These are phyloP conservation scores for Xanthoconium separans DNA, from an alignment of 1,284 basidiomycete species.

Conservation along the genomic window DNA sequence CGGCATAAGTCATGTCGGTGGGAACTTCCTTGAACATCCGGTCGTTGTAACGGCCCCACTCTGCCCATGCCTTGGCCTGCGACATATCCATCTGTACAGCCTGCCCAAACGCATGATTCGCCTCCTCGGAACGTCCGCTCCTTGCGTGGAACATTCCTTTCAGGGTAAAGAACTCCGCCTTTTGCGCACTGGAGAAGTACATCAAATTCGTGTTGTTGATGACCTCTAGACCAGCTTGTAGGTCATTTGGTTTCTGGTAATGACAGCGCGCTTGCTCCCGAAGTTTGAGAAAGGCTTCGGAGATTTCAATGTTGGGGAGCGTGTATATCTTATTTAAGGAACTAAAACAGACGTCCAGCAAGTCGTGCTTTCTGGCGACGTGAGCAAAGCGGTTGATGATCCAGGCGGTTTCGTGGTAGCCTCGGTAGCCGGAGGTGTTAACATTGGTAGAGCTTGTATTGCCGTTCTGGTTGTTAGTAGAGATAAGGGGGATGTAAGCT, in stretches of 20 bases:
- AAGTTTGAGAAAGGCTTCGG: slow-evolving; percentile 98
- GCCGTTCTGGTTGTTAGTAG: slow-evolving; percentile 46
- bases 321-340: slow-evolving; percentile 98
- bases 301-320: slow-evolving; percentile 99
- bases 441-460: slow-evolving; percentile 54
- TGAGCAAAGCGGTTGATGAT: slow-evolving; percentile 99
- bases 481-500: slow-evolving; percentile 91
- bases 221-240: slow-evolving; percentile 92
- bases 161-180: slow-evolving; percentile 99
- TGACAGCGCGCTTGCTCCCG: slow-evolving; percentile 99
- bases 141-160: slow-evolving; percentile 99
- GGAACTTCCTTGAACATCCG: slow-evolving; percentile 87
- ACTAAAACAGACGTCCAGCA: slow-evolving; percentile 94
- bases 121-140: slow-evolving; percentile 86
- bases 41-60: slow-evolving; percentile 97
- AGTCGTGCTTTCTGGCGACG: slow-evolving; percentile 95
- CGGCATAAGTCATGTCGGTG: slow-evolving; percentile 73
- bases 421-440: slow-evolving; percentile 93
- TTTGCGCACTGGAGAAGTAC: slow-evolving; percentile 95
- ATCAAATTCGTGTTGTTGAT: slow-evolving; percentile 99
- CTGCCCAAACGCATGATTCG: slow-evolving; percentile 90
- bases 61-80: slow-evolving; percentile 97
- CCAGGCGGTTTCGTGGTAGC: slow-evolving; percentile 99
- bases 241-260: slow-evolving; percentile 93
- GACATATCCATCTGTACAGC: slow-evolving; percentile 96